Evolutionary conservation across 305 asterid genomes (phyloP), one percentile per base, ranked within the genome.

Genomic region (Fraxinus albicans): DNA sequence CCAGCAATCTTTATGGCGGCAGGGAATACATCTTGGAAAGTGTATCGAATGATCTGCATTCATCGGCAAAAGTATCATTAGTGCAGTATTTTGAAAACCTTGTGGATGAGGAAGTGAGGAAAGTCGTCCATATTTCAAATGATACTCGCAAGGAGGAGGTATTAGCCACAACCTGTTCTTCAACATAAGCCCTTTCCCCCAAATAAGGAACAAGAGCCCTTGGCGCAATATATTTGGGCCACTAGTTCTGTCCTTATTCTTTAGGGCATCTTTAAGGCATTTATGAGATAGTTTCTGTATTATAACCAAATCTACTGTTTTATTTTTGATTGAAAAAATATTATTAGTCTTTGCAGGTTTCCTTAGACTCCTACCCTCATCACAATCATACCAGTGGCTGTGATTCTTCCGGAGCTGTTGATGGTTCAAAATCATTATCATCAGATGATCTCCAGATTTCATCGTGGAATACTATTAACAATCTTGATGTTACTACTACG

Each of bases 1-100:
- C 81, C 73, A 87, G 73, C 81, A 79, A 82, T 72, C 80, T 79
- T 77, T 58, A 40, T 82, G 87, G 87, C 79, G 84, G 77, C 73
- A 76, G 86, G 86, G 91, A 89, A 85, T 67, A 75, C 82, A 86
- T 92, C 84, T 78, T 93, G 86, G 98, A 90, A 84, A 73, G 80
- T 78, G 85, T 95, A 77, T 84, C 89, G 85, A 86, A 88, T 88
- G 95, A 93, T 83, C 94, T 97, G 84, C 94, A 95, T 88, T 88
- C 88, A 80, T 90, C 95, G 80, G 89, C 94, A 81, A 92, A 88
- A 86, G 65, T 87, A 82, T 83, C 96, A 27, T 86, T 90, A 87
- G 83, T 77, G 73, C 85, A 82, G 78, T 89, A 89, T 87, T 76
- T 91, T 80, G 81, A 88, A 83, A 80, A 82, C 60, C 85, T 95